Percentiles rank a stretch among this genome's conserved stretches.
Evolutionary conservation across 2,329 filamentous ascomycete species (phyloP).

Genomic region (Cladosporium velox): DNA sequence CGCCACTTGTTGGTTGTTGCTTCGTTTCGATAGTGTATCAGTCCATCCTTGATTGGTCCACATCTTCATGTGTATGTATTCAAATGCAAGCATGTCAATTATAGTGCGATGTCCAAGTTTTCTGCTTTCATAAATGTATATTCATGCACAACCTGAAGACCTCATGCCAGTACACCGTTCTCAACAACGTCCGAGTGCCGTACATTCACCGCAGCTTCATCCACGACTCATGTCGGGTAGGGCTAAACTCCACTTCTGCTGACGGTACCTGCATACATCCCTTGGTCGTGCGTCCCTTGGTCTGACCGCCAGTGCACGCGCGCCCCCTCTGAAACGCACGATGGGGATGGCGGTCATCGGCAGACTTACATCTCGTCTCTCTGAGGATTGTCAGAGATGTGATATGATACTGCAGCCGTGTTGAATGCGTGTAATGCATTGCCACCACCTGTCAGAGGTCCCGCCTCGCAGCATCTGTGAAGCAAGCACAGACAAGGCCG

Average conservation of each 20-base stretch:
- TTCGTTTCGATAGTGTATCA: background rate
- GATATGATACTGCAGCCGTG: background rate
- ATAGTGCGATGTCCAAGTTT: background rate
- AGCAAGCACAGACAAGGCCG: constrained; percentile 4
- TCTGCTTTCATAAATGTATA: background rate
- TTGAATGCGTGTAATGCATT: background rate
- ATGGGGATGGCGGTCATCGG: background rate
- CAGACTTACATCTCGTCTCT: background rate
- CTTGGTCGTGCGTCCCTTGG: constrained; percentile 10
- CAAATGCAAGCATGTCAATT: background rate
- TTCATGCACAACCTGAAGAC: background rate
- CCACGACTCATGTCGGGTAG: background rate
- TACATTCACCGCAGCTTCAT: background rate
- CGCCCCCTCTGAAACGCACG: constrained; percentile 9
- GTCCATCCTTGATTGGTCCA: background rate
- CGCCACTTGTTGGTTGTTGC: background rate
- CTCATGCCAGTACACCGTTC: background rate
- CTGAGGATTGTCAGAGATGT: background rate
- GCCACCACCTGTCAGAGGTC: background rate
- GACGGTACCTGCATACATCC: constrained; percentile 12
- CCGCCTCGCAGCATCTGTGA: background rate
- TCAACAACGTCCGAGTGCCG: background rate
- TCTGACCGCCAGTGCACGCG: constrained; percentile 11
- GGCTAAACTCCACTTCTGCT: constrained; percentile 2
- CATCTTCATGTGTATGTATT: background rate